Evolutionary conservation across 192 early-diverging fungal genomes (phyloP).

Genomic region (Lunasporangiospora selenospora): DNA sequence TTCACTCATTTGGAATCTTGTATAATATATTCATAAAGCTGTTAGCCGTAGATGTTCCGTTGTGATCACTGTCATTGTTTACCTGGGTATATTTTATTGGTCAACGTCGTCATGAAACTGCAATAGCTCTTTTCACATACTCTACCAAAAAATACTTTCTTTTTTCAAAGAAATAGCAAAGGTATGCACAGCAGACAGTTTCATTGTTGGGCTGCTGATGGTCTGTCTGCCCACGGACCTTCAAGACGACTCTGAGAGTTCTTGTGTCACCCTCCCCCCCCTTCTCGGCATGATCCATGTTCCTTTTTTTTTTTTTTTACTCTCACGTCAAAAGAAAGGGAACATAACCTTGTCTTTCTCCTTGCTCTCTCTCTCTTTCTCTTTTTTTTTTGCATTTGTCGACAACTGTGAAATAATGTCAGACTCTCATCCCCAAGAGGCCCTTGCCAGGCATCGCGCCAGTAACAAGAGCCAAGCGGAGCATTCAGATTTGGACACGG

Average conservation of each 20-base stretch:
- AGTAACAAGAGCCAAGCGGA: neutral
- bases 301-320: no score
- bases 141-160: no score
- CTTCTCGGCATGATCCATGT: slow-evolving; percentile 4
- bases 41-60: neutral
- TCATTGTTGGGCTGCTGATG: neutral
- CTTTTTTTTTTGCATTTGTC: neutral
- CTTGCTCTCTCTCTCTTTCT: neutral
- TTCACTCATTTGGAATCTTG: neutral
- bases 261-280: slow-evolving; percentile 13
- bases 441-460: neutral
- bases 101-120: neutral
- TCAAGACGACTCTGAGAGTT: no score
- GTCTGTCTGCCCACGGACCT: slow-evolving; percentile 1
- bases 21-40: neutral
- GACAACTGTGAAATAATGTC: neutral
- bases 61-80: neutral
- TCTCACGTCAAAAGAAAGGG: no score
- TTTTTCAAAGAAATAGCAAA: neutral
- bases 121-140: no score
- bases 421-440: neutral
- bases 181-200: neutral
- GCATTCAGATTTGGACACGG: neutral
- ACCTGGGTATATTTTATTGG: neutral
- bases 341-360: neutral